phyloP scores from a whole-genome alignment of 495 filamentous ascomycete genomes.

The Aspergillus homomorphus region DNA sequence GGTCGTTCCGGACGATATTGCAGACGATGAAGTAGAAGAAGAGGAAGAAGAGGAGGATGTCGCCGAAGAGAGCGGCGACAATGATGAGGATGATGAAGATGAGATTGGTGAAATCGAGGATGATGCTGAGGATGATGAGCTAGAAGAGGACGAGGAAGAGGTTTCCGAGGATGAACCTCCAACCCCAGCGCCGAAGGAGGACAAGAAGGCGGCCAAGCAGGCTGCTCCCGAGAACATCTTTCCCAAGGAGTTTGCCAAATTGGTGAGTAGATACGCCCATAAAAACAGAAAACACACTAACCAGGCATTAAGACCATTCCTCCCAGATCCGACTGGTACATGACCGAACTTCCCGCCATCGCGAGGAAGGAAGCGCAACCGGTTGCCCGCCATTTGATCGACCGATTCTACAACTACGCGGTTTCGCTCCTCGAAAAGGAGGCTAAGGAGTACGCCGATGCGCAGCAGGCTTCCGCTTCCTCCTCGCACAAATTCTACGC shows the following conservation, averaged over 20 bases:
- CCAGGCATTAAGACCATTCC: slow-evolving; percentile 57
- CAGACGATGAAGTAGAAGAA: slow-evolving; percentile 47
- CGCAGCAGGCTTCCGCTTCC: slow-evolving; percentile 53
- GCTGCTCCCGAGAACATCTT: slow-evolving; percentile 19
- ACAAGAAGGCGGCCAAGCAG: slow-evolving; percentile 19
- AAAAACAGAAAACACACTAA: slow-evolving; percentile 20
- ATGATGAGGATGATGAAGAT: slow-evolving; percentile 29
- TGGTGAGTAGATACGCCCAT: slow-evolving; percentile 29
- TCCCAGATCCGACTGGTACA: slow-evolving; percentile 85
- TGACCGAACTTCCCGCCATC: slow-evolving; percentile 57
- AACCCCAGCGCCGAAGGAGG: slow-evolving; percentile 13
- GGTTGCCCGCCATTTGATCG: slow-evolving; percentile 56
- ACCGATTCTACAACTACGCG: slow-evolving; percentile 73
- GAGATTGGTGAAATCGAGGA: slow-evolving; percentile 39
- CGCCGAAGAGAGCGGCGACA: slow-evolving; percentile 20
- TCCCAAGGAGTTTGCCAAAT: slow-evolving; percentile 43
- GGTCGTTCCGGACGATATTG: slow-evolving; percentile 40
- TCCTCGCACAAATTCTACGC: slow-evolving; percentile 92
- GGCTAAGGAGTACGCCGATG: slow-evolving; percentile 56
- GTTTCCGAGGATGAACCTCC: slow-evolving; percentile 25
- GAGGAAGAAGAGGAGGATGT: slow-evolving; percentile 31
- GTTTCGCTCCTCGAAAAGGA: slow-evolving; percentile 72
- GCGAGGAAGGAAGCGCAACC: slow-evolving; percentile 45
- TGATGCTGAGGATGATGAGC: slow-evolving; percentile 43
- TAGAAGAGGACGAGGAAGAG: slow-evolving; percentile 22